These are phyloP conservation scores for Aspergillus sclerotiicarbonarius DNA, from an alignment of 495 filamentous ascomycete species.

Conservation along the genomic window DNA sequence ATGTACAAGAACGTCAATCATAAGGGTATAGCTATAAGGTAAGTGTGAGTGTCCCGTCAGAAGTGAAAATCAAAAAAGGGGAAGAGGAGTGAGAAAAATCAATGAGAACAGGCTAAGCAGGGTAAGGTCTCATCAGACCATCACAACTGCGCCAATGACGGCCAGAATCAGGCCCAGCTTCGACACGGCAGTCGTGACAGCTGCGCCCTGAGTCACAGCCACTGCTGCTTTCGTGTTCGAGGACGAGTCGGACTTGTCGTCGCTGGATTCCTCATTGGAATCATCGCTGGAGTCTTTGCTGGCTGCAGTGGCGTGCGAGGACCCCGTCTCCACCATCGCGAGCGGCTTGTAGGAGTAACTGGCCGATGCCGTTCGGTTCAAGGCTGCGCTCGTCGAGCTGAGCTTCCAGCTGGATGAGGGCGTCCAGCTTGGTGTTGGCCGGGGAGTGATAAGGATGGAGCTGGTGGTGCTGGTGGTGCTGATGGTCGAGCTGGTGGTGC, in stretches of 20 bases:
- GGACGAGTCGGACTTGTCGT: neutral
- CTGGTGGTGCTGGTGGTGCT: slow-evolving; percentile 22
- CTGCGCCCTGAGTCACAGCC: neutral
- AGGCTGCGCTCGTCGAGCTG: neutral
- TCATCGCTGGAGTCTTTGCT: neutral
- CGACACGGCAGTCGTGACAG: neutral
- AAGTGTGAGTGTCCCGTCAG: neutral
- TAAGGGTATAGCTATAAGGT: neutral
- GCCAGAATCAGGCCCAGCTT: neutral
- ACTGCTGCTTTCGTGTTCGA: neutral
- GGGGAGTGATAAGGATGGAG: slow-evolving; percentile 21
- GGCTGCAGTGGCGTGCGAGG: neutral
- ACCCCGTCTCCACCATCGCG: slow-evolving; percentile 29
- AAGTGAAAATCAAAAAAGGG: neutral
- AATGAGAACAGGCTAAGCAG: neutral
- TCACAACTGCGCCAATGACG: neutral
- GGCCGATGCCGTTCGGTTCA: slow-evolving; percentile 14
- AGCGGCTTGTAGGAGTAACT: slow-evolving; percentile 37
- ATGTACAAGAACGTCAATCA: slow-evolving; percentile 8
- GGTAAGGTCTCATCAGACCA: neutral
- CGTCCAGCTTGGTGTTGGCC: slow-evolving; percentile 26
- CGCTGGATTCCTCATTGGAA: neutral
- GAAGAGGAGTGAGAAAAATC: neutral
- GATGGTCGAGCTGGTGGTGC: slow-evolving; percentile 1
- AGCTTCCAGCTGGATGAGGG: slow-evolving; percentile 22